These are phyloP conservation scores for Pontederia paniculata DNA, from an alignment of 176 grass and related monocot species.

Conservation along the genomic window DNA sequence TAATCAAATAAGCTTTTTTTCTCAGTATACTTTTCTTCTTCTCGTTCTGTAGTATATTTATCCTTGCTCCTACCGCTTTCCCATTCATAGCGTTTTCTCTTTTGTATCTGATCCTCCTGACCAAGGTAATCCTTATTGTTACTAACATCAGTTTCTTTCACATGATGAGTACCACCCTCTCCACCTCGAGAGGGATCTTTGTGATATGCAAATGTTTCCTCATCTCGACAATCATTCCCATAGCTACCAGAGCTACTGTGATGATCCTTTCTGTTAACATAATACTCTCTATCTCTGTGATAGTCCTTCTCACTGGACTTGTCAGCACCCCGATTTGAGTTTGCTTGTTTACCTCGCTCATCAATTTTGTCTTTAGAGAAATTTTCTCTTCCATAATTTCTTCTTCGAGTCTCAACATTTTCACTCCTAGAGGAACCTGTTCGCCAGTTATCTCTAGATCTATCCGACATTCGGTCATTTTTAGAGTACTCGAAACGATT, in stretches of 20 bases:
- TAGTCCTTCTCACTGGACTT: constrained; percentile 12
- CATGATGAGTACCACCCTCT: background rate
- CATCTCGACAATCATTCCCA: background rate
- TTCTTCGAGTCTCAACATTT: constrained; percentile 31
- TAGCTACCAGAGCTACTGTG: constrained; percentile 12
- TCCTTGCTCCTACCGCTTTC: constrained; percentile 44
- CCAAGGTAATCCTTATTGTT: constrained; percentile 45
- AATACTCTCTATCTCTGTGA: constrained; percentile 17
- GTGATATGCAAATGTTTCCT: too few relatives aligned
- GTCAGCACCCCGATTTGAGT: constrained; percentile 16
- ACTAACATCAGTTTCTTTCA: constrained; percentile 15
- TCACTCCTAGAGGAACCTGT: constrained; percentile 29
- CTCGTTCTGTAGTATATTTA: constrained; percentile 12
- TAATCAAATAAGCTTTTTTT: constrained; percentile 47
- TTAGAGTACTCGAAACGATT: constrained; percentile 33
- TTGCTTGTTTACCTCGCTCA: constrained; percentile 24
- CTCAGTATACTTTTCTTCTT: constrained; percentile 30
- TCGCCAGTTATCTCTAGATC: constrained; percentile 28
- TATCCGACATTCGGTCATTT: constrained; percentile 30
- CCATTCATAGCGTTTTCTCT: constrained; percentile 36
- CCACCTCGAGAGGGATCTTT: background rate
- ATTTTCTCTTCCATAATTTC: constrained; percentile 41
- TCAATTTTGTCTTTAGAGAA: constrained; percentile 18
- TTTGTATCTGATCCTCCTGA: too few relatives aligned
- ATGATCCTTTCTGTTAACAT: constrained; percentile 10